Evolutionary conservation across 2,329 filamentous ascomycete genomes (phyloP).

Genomic region (Fusarium devonianum): DNA sequence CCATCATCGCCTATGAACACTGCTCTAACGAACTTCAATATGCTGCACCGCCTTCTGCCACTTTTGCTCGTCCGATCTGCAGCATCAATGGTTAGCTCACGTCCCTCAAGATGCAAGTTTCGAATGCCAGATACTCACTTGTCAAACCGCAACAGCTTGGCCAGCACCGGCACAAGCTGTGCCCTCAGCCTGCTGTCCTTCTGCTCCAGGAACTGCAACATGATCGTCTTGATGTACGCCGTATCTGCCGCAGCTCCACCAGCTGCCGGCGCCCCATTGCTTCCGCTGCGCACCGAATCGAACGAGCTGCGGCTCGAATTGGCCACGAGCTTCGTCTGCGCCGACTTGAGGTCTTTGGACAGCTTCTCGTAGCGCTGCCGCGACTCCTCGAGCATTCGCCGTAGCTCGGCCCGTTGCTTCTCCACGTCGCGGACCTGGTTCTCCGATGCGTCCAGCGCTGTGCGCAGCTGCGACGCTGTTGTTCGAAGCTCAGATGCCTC

Average conservation of each 20-base stretch:
- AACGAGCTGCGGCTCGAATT: slow-evolving; percentile 54
- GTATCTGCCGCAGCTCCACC: slow-evolving; percentile 52
- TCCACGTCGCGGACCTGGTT: slow-evolving; percentile 83
- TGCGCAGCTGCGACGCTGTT: slow-evolving; percentile 78
- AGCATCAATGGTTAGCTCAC: not conserved
- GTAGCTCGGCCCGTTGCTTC: slow-evolving; percentile 78
- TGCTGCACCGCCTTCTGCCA: slow-evolving; percentile 79
- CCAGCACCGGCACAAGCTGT: slow-evolving; percentile 79
- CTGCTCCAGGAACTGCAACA: slow-evolving; percentile 82
- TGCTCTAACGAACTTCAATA: slow-evolving; percentile 49
- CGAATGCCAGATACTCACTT: slow-evolving; percentile 59
- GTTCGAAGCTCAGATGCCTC: slow-evolving; percentile 79
- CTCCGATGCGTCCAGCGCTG: slow-evolving; percentile 87
- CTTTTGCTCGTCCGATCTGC: slow-evolving; percentile 76
- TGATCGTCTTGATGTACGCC: slow-evolving; percentile 79
- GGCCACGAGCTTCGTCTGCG: slow-evolving; percentile 58
- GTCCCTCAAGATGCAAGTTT: not conserved
- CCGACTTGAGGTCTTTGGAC: slow-evolving; percentile 68
- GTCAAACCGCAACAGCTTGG: slow-evolving; percentile 79
- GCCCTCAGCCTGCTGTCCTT: slow-evolving; percentile 78
- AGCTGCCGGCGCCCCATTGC: slow-evolving; percentile 39
- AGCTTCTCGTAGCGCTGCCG: slow-evolving; percentile 80
- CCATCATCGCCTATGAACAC: slow-evolving; percentile 1
- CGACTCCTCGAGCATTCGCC: slow-evolving; percentile 79
- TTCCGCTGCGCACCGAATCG: slow-evolving; percentile 49